Percentiles rank a stretch among this genome's conserved stretches.
phyloP scores from a whole-genome alignment of 2,329 filamentous ascomycete genomes.

The Fusarium fracticaudum region DNA sequence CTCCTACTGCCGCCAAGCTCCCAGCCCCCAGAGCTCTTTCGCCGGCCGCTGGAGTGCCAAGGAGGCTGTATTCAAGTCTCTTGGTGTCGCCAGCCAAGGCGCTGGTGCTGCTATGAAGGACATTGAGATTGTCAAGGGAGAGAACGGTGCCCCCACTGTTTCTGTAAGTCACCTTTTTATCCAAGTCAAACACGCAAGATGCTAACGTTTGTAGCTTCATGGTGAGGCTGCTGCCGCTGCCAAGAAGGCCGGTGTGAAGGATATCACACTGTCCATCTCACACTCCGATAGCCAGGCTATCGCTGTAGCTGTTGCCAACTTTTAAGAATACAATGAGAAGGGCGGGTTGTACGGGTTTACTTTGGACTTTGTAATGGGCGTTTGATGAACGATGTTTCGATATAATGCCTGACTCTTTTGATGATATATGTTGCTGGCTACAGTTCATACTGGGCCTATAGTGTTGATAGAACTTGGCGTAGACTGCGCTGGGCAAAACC shows the following conservation, averaged over 20 bases:
- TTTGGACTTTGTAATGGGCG: constrained; percentile 37
- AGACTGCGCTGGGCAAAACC: constrained; percentile 25
- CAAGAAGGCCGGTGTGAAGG: constrained; percentile 86
- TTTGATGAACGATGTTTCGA: constrained; percentile 42
- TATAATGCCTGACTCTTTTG: constrained; percentile 35
- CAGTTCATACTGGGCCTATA: constrained; percentile 16
- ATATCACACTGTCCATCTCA: constrained; percentile 92
- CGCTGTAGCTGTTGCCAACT: constrained; percentile 87
- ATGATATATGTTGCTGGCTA: constrained; percentile 32
- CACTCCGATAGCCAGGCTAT: constrained; percentile 95
- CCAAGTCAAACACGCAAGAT: not conserved
- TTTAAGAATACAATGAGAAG: constrained; percentile 57
- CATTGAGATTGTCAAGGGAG: constrained; percentile 88
- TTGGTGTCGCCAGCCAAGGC: constrained; percentile 87
- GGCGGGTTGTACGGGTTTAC: constrained; percentile 27
- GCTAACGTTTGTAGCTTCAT: constrained; percentile 74
- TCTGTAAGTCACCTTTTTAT: constrained; percentile 68
- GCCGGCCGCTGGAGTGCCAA: constrained; percentile 97
- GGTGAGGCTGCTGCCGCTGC: constrained; percentile 86
- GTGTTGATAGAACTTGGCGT: constrained; percentile 27
- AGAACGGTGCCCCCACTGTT: constrained; percentile 84
- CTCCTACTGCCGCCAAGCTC: constrained; percentile 82
- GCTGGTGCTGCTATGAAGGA: constrained; percentile 91
- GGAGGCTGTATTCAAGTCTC: constrained; percentile 97
- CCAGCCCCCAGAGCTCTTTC: constrained; percentile 88